phyloP scores from a whole-genome alignment of 164 flowering plant genomes.

The Piper betle region DNA sequence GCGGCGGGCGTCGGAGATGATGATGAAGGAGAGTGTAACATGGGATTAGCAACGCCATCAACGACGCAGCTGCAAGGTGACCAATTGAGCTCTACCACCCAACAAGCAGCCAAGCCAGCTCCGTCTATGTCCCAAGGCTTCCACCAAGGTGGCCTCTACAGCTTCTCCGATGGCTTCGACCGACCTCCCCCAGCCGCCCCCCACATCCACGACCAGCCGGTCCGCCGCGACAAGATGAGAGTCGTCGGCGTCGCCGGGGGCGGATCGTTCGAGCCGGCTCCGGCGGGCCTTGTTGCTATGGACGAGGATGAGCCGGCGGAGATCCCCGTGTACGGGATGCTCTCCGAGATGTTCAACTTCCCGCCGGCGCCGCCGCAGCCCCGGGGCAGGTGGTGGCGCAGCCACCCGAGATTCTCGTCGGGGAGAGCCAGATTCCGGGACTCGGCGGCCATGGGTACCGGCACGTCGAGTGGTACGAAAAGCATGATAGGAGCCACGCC shows the following conservation, averaged over 20 bases:
- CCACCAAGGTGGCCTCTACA: slow-evolving; percentile 36
- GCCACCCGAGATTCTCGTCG: slow-evolving; percentile 16
- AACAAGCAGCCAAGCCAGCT: neutral
- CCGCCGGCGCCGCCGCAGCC: slow-evolving; percentile 15
- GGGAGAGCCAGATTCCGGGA: slow-evolving; percentile 38
- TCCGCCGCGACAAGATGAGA: slow-evolving; percentile 57
- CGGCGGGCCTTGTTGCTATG: slow-evolving; percentile 29
- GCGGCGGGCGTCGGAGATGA: slow-evolving; percentile 13
- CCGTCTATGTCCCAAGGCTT: slow-evolving; percentile 74
- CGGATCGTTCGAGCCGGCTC: slow-evolving; percentile 33
- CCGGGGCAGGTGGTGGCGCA: slow-evolving; percentile 3
- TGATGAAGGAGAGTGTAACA: slow-evolving; percentile 27
- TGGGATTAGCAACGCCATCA: slow-evolving; percentile 40
- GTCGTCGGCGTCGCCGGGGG: slow-evolving; percentile 25
- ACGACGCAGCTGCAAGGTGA: slow-evolving; percentile 6
- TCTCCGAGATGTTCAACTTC: slow-evolving; percentile 86
- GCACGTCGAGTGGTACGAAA: too few relatives aligned
- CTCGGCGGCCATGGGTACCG: too few relatives aligned
- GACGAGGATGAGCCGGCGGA: slow-evolving; percentile 30
- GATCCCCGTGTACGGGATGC: slow-evolving; percentile 55
- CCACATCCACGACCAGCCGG: slow-evolving; percentile 55
- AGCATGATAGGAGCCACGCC: slow-evolving; percentile 11
- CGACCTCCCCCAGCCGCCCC: slow-evolving; percentile 40
- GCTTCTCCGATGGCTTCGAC: slow-evolving; percentile 62
- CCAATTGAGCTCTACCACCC: slow-evolving; percentile 5